A percentile compares a stretch with the other conserved stretches of the same genome.
These are phyloP conservation scores for Penicillium glabrum DNA, from an alignment of 2,329 filamentous ascomycete species.

Conservation along the genomic window DNA sequence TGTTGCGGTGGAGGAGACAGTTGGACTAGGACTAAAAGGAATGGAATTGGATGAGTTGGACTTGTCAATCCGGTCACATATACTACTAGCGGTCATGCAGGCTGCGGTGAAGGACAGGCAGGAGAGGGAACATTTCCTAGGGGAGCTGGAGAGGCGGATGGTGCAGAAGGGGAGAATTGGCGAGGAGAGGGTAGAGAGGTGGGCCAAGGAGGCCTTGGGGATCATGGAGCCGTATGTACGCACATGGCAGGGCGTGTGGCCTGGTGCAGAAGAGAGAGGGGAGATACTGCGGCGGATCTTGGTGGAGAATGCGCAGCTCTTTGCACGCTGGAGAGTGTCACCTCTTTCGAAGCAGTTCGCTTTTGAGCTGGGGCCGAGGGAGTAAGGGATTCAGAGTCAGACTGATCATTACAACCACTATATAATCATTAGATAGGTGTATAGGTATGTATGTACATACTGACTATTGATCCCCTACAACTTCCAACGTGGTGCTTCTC, in stretches of 20 bases:
- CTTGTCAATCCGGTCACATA: conserved; percentile 18
- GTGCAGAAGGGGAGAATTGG: conserved; percentile 14
- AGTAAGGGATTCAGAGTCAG: not conserved
- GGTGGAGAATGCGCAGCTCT: conserved; percentile 25
- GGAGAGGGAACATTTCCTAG: conserved; percentile 4
- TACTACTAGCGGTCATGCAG: conserved; percentile 19
- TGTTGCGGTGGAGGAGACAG: conserved; percentile 21
- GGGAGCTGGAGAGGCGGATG: conserved; percentile 20
- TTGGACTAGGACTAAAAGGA: conserved; percentile 7
- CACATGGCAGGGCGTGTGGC: conserved; percentile 20
- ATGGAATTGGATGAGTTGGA: conserved; percentile 17
- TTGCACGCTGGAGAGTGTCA: conserved; percentile 21
- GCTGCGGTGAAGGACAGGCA: conserved; percentile 14
- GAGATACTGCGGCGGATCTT: conserved; percentile 21
- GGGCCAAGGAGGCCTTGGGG: conserved; percentile 18
- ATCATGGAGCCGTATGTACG: conserved; percentile 20
- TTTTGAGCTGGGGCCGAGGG: conserved; percentile 18
- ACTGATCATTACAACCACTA: not conserved
- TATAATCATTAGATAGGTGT: no score
- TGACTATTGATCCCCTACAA: no score
- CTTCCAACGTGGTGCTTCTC: no score
- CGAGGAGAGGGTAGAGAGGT: conserved; percentile 14
- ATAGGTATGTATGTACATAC: no score
- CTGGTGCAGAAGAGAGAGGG: conserved; percentile 16
- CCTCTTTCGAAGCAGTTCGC: conserved; percentile 16